Base-by-base conservation (phyloP, 768 basidiomycete genomes). In the Clitopilus passeckerianus region DNA sequence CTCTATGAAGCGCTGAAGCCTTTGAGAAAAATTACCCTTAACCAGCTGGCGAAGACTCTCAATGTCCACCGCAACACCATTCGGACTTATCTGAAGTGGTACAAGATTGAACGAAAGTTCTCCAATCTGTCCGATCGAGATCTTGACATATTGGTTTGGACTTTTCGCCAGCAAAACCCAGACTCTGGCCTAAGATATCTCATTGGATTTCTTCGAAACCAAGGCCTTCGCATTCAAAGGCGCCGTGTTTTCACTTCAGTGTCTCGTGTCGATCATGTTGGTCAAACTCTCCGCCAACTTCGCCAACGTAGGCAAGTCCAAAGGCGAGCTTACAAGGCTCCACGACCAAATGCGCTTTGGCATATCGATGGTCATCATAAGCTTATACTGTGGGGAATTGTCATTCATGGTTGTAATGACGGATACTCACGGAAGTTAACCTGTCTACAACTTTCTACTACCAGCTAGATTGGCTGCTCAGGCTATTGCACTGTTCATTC, bases 291-390 rank as follows among this genome's bases (percentile, higher is more conserved):
- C 37, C 12, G 10, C 14, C 12, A 9, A 3, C 54, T 73, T 1
- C 62, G 64, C 0, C 50, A 65, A 2, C 66, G 60, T 5, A 54
- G 34, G 15, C 44, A 60, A 1, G 68, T 72, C 12, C 33, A 61
- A 5, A 53, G 65, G 5, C 57, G 62, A 1, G 59, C 67, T 44
- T 74, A 67, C 37, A 41, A 24, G 0, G 62, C 65, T 2, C 2
- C 61, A 5, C 59, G 66, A 1, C 69, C 73, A 33, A 72, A 70
- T 59, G 52, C 59, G 9, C 44, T 72, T 0, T 75, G 74, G 74
- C 74, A 75, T 57, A 20, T 68, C 57, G 73, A 75, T 63, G 68
- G 73, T 2, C 71, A 75, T 52, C 74, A 75, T 60, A 75, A 73
- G 50, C 61, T 76, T 0, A 72, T 72, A 1, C 46, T 60, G 1